Conservation (phyloP, 176 grass and related monocot species). For the Hsuehochloa calcarea region DNA sequence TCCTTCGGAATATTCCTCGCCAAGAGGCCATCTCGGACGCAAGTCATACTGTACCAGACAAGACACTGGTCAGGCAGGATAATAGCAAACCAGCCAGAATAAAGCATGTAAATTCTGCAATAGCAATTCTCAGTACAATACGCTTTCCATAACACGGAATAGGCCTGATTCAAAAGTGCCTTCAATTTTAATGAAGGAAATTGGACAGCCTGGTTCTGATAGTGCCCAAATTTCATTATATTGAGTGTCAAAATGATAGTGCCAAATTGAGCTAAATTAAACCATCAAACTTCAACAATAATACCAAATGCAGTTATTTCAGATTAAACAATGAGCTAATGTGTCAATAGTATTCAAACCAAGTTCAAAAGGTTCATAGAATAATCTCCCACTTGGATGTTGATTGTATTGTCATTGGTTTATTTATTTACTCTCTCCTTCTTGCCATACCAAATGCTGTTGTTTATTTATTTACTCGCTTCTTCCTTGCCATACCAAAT, state of each 20-base stretch:
- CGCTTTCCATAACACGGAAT: neutral
- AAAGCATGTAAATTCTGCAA: neutral
- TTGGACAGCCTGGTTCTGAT: neutral
- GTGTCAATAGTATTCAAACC: neutral
- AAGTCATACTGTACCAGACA: conserved; percentile 59
- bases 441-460: no score
- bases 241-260: neutral
- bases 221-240: neutral
- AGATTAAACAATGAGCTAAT: neutral
- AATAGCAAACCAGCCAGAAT: neutral
- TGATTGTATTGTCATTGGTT: neutral
- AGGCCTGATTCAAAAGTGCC: neutral
- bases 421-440: neutral
- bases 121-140: neutral
- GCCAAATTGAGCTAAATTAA: neutral
- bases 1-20: conserved; percentile 83
- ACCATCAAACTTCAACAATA: neutral
- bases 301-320: neutral
- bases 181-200: conserved; percentile 10
- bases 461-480: no score
- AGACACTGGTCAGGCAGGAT: conserved; percentile 9
- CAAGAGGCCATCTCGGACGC: conserved; percentile 86
- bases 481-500: neutral
- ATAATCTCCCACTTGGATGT: neutral
- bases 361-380: neutral